Conservation (phyloP, 2,329 filamentous ascomycete genomes). For the Exophiala sp. region DNA sequence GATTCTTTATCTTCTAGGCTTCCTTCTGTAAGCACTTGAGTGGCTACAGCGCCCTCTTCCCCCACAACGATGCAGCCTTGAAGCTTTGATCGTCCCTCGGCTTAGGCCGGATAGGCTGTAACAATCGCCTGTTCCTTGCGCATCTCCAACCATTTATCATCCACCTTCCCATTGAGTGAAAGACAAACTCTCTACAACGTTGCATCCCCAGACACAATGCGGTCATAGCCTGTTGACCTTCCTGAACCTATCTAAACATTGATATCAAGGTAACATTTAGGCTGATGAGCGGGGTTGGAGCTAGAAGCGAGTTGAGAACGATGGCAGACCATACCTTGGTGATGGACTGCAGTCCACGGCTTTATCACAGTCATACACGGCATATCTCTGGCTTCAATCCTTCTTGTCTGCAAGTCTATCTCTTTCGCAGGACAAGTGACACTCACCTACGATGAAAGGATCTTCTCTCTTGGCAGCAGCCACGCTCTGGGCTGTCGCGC, state of each 20-base stretch:
- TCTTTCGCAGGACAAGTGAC: neutral
- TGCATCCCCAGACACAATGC: constrained; percentile 1
- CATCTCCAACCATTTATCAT: neutral
- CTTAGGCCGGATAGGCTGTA: neutral
- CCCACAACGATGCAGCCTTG: too few species aligned
- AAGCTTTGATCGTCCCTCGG: neutral
- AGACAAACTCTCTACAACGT: neutral
- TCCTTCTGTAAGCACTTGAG: too few species aligned
- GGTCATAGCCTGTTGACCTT: neutral
- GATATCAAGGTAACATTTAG: neutral
- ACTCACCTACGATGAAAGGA: constrained; percentile 10
- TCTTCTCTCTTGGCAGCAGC: constrained; percentile 5
- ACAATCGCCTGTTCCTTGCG: neutral
- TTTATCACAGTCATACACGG: neutral
- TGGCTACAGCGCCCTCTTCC: too few species aligned
- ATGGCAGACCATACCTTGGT: too few species aligned
- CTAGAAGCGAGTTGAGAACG: too few species aligned
- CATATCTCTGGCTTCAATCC: neutral
- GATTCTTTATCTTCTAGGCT: too few species aligned
- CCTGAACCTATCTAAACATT: neutral
- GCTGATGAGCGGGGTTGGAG: too few species aligned
- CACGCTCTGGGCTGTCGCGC: constrained; percentile 6
- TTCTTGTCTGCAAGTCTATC: neutral
- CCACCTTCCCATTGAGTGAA: constrained; percentile 17
- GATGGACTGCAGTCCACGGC: too few species aligned